phyloP scores from a whole-genome alignment of 306 rosid genomes.

The Lathyrus sativus region DNA sequence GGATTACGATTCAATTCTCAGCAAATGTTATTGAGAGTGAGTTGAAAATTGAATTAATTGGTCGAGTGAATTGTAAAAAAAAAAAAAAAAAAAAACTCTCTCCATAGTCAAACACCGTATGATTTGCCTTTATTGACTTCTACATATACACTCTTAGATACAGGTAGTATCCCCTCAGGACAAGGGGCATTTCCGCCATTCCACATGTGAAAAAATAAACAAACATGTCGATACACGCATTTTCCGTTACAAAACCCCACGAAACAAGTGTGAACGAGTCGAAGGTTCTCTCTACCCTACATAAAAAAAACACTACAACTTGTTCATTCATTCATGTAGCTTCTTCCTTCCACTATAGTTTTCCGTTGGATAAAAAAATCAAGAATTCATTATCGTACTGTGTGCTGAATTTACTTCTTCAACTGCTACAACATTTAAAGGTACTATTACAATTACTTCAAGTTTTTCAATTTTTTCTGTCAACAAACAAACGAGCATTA shows the following conservation, averaged over 20 bases:
- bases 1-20: too few relatives aligned
- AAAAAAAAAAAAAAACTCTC: too few relatives aligned
- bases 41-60: too few relatives aligned
- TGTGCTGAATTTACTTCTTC: slow-evolving; percentile 33
- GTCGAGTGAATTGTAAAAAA: too few relatives aligned
- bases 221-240: slow-evolving; percentile 35
- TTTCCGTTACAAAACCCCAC: slow-evolving; percentile 19
- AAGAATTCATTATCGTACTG: neutral
- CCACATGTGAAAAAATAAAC: neutral
- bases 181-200: slow-evolving; percentile 36
- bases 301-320: neutral
- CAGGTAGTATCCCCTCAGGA: neutral
- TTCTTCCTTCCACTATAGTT: neutral
- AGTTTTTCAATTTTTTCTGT: slow-evolving; percentile 16
- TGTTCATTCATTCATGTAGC: slow-evolving; percentile 8
- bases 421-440: slow-evolving; percentile 42
- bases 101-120: slow-evolving; percentile 29
- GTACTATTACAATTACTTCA: slow-evolving; percentile 11
- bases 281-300: neutral
- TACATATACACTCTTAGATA: neutral
- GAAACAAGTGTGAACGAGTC: slow-evolving; percentile 33
- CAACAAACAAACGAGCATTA: slow-evolving; percentile 53
- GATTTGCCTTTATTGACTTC: slow-evolving; percentile 26
- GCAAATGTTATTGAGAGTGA: too few relatives aligned
- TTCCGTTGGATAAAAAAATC: neutral